Evolutionary conservation across 768 basidiomycete species (phyloP), one percentile per base, ranked within the genome.

Genomic region (Cyclocybe cylindracea): DNA sequence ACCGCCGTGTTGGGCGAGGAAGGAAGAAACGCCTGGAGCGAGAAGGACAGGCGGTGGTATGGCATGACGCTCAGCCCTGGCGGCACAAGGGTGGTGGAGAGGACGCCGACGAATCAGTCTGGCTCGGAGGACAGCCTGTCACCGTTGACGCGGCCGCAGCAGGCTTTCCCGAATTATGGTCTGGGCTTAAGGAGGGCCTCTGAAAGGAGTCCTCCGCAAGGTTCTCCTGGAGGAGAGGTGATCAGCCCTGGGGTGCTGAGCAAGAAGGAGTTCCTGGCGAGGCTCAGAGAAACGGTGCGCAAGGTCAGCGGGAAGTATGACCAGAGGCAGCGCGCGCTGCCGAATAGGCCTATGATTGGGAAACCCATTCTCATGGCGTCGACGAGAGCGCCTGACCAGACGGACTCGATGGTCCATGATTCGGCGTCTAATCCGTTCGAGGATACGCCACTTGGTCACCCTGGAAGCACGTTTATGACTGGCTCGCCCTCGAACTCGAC

Each of bases 21-120:
- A 61, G 86, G 80, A 10, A 69, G 68, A 24, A 73, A 70, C 29
- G 81, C 75, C 2, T 85, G 78, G 80, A 80, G 81, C 13, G 83
- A 82, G 44, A 79, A 79, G 53, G 89, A 90, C 54, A 80, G 77
- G 54, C 78, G 73, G 57, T 89, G 86, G 85, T 88, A 89, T 60
- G 84, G 83, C 14, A 70, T 86, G 44, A 67, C 64, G 7, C 54
- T 62, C 14, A 66, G 64, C 51, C 68, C 65, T 16, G 46, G 55
- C 39, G 67, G 52, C 66, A 72, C 58, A 52, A 47, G 59, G 49
- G 56, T 55, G 35, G 40, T 60, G 39, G 61, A 61, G 40, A 56
- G 54, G 34, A 14, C 37, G 50, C 53, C 48, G 35, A 48, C 24
- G 39, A 38, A 24, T 29, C 24, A 36, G 16, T 35, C 51, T 54